These are phyloP conservation scores for Pseudonitzschia delicatissima DNA, from an alignment of 108 stramenopile species.

Conservation along the genomic window DNA sequence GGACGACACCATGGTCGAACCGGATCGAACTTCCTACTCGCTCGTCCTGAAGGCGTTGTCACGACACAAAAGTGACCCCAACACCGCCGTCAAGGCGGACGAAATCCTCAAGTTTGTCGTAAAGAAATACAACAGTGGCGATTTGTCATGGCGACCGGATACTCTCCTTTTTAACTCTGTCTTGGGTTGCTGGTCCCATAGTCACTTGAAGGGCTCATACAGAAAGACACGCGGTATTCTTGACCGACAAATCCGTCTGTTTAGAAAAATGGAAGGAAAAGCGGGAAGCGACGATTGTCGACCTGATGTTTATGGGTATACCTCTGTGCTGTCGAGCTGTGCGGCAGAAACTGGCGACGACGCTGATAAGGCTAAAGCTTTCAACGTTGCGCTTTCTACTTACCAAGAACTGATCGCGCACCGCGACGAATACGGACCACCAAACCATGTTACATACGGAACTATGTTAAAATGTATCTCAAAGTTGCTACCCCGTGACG, in stretches of 20 bases:
- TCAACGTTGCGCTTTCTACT: slow-evolving; percentile 60
- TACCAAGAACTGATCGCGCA: slow-evolving; percentile 47
- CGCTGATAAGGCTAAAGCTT: slow-evolving; percentile 41
- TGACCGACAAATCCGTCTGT: slow-evolving; percentile 62
- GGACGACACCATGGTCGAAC: slow-evolving; percentile 39
- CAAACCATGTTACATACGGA: slow-evolving; percentile 83
- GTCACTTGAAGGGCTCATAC: slow-evolving; percentile 41
- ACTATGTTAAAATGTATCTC: slow-evolving; percentile 73
- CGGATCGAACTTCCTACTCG: slow-evolving; percentile 36
- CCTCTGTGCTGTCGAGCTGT: slow-evolving; percentile 56
- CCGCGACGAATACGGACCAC: slow-evolving; percentile 23
- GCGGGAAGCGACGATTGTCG: slow-evolving; percentile 31
- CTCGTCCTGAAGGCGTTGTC: slow-evolving; percentile 42
- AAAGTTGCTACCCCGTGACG: slow-evolving; percentile 36
- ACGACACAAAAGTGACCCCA: slow-evolving; percentile 21
- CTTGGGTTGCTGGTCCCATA: slow-evolving; percentile 70
- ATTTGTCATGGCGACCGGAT: slow-evolving; percentile 39
- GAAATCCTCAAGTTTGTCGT: slow-evolving; percentile 40
- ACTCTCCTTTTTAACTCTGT: slow-evolving; percentile 75
- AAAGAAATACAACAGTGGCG: slow-evolving; percentile 24
- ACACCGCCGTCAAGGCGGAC: slow-evolving; percentile 56
- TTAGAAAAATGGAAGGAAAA: slow-evolving; percentile 16
- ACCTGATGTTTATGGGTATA: slow-evolving; percentile 78
- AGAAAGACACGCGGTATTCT: slow-evolving; percentile 60
- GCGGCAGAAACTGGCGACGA: slow-evolving; percentile 20